Percentiles rank a stretch among this genome's conserved stretches.
Evolutionary conservation across 2,329 filamentous ascomycete genomes (phyloP).

Genomic region (Alternaria triticina): DNA sequence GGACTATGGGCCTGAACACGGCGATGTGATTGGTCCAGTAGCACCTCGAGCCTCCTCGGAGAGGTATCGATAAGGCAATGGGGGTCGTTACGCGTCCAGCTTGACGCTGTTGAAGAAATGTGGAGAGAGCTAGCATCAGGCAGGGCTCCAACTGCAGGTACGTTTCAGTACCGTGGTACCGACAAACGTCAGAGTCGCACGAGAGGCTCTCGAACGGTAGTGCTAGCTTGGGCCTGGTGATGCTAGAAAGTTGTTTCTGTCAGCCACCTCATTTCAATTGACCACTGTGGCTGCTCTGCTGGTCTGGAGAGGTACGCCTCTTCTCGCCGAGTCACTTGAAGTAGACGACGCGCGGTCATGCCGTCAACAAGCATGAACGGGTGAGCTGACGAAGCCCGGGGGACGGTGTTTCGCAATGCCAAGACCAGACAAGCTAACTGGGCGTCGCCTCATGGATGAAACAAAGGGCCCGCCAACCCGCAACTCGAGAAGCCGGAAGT

Average conservation of each 20-base stretch:
- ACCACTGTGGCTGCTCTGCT: background rate
- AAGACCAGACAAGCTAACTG: slow-evolving; percentile 27
- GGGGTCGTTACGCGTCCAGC: slow-evolving; percentile 43
- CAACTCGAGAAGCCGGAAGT: slow-evolving; percentile 9
- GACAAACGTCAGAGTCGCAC: slow-evolving; percentile 1
- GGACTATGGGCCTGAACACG: slow-evolving; percentile 10
- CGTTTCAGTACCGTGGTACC: slow-evolving; percentile 30
- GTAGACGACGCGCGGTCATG: slow-evolving; percentile 14
- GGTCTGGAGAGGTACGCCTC: background rate
- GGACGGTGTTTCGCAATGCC: slow-evolving; percentile 33
- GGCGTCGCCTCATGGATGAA: slow-evolving; percentile 23
- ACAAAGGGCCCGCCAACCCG: slow-evolving; percentile 15
- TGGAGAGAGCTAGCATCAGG: slow-evolving; percentile 34
- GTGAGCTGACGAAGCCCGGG: slow-evolving; percentile 26
- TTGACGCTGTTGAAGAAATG: slow-evolving; percentile 35
- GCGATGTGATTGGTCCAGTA: slow-evolving; percentile 28
- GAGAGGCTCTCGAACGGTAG: background rate
- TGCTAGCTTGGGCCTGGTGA: background rate
- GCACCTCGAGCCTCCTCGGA: slow-evolving; percentile 14
- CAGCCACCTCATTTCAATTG: background rate
- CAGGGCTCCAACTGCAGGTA: slow-evolving; percentile 17
- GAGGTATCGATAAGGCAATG: slow-evolving; percentile 26
- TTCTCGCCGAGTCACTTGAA: background rate
- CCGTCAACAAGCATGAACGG: slow-evolving; percentile 18
- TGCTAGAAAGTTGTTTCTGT: slow-evolving; percentile 1